Base-by-base conservation (phyloP, 177 flowering plant genomes). In the Vitis hybrid region DNA sequence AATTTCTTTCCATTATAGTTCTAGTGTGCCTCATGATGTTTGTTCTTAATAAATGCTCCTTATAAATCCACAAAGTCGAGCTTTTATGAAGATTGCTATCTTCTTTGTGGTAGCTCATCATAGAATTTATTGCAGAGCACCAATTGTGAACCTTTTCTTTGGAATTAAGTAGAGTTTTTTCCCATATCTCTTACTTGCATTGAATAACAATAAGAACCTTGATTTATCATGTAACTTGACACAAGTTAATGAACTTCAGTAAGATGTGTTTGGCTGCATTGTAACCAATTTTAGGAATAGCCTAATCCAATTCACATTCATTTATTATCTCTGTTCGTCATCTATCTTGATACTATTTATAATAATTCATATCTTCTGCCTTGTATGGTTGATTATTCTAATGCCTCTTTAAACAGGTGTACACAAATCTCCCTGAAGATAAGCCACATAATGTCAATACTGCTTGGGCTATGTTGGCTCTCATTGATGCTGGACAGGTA, bases 401-500 rank as follows among this genome's bases (percentile, higher is more conserved):
- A 34, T 34, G 0, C 45, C 8, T 34, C 45, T 34, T 6, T 34
- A 5, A 34, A 34, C 72, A 82, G 85, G 83, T 76, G 12, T 84
- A 84, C 56, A 62, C 83, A 23, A 82, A 85, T 75, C 73, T 87
- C 26, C 79, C 74, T 61, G 85, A 77, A 3, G 69, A 77, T 60
- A 71, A 62, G 50, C 40, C 85, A 26, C 88, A 87, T 64, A 19
- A 72, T 23, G 87, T 83, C 52, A 77, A 85, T 72, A 87, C 90
- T 45, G 85, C 79, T 64, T 85, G 88, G 45, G 45, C 45, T 34
- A 34, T 34, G 6, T 34, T 34, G 45, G 45, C 45, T 34, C 45
- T 34, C 45, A 87, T 87, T 49, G 80, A 70, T 70, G 88, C 87
- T 66, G 84, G 82, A 10, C 88, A 83, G 88, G 90, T 86, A 76